phyloP scores from a whole-genome alignment of 495 filamentous ascomycete genomes.

The Podospora comata region DNA sequence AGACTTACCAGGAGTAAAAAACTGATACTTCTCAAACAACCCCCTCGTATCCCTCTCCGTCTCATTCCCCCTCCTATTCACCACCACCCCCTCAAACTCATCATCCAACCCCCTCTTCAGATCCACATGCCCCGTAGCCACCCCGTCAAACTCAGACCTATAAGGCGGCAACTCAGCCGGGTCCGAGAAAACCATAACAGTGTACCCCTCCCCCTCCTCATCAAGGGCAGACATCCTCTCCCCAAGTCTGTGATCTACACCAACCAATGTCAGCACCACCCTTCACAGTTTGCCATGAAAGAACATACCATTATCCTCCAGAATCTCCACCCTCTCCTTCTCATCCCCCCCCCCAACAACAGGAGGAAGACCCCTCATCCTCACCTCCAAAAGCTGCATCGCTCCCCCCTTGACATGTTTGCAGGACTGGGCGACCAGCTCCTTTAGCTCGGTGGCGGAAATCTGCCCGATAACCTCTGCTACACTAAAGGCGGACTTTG shows the following conservation, averaged over 20 bases:
- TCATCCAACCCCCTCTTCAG: constrained; percentile 38
- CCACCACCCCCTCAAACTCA: constrained; percentile 13
- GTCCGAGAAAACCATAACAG: constrained; percentile 45
- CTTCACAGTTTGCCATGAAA: neutral
- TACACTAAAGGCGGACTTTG: constrained; percentile 38
- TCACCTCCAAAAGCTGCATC: constrained; percentile 46
- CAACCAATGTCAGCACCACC: constrained; percentile 17
- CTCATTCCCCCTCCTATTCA: constrained; percentile 22
- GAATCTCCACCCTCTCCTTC: constrained; percentile 51
- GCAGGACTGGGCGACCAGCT: constrained; percentile 34
- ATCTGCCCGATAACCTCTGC: constrained; percentile 63
- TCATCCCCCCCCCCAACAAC: constrained; percentile 30
- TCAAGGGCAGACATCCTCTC: constrained; percentile 34
- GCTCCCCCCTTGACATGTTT: constrained; percentile 31
- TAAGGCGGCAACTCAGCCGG: constrained; percentile 43
- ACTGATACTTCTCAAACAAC: constrained; percentile 89
- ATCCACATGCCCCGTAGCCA: constrained; percentile 41
- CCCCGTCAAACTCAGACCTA: constrained; percentile 41
- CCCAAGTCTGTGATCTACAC: constrained; percentile 41
- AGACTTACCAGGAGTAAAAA: constrained; percentile 64
- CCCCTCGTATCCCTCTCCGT: constrained; percentile 44
- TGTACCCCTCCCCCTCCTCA: constrained; percentile 40
- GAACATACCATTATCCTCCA: constrained; percentile 63
- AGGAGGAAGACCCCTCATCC: constrained; percentile 45
- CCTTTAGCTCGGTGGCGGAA: constrained; percentile 39